Evolutionary conservation across 192 early-diverging fungal species (phyloP).

Genomic region (Mycoemilia scoparia): DNA sequence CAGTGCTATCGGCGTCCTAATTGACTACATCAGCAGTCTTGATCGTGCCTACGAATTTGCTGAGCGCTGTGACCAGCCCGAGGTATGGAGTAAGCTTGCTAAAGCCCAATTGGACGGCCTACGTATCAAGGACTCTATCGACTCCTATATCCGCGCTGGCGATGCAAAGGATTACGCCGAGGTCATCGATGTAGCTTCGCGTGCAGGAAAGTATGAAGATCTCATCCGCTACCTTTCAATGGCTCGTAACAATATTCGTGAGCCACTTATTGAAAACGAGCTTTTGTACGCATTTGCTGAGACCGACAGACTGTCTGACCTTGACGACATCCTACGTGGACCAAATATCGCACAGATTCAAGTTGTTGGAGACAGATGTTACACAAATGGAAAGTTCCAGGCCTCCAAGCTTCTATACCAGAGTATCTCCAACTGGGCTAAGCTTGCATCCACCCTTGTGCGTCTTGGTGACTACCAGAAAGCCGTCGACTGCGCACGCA

Average conservation of each 20-base stretch:
- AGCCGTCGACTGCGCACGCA: conserved; percentile 96
- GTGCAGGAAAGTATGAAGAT: conserved; percentile 83
- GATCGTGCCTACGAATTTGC: conserved; percentile 95
- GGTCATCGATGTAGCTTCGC: conserved; percentile 62
- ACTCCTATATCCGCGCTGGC: conserved; percentile 92
- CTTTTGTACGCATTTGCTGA: conserved; percentile 91
- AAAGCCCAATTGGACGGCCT: conserved; percentile 84
- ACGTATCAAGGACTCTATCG: conserved; percentile 88
- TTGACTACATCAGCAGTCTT: conserved; percentile 79
- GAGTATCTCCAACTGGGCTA: conserved; percentile 94
- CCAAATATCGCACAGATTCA: conserved; percentile 94
- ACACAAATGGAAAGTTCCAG: conserved; percentile 74
- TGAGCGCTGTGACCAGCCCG: conserved; percentile 73
- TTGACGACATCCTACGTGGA: conserved; percentile 82
- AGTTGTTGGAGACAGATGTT: conserved; percentile 88
- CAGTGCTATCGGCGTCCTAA: conserved; percentile 77
- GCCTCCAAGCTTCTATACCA: conserved; percentile 89
- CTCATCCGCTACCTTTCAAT: conserved; percentile 85
- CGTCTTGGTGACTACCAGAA: conserved; percentile 86
- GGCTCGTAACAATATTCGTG: conserved; percentile 89
- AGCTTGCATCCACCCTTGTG: conserved; percentile 89
- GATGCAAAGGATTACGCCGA: conserved; percentile 78
- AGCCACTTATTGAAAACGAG: conserved; percentile 91
- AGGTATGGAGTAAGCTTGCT: conserved; percentile 89
- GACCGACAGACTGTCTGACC: conserved; percentile 72